Evolutionary conservation across 1,284 basidiomycete species (phyloP).

Genomic region (Ustilago trichophora): DNA sequence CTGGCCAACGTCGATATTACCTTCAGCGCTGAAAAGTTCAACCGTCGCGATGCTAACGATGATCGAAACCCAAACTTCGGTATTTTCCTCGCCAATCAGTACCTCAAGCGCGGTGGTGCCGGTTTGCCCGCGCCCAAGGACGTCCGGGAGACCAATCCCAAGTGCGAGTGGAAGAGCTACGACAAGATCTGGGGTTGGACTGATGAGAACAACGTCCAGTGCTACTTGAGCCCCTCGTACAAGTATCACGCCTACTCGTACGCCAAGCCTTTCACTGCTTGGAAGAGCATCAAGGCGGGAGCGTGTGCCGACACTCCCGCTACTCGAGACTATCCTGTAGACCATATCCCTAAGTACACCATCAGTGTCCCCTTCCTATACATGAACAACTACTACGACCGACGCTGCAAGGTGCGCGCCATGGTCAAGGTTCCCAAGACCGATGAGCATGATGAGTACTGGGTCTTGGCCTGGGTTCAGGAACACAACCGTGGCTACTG

Average conservation of each 20-base stretch:
- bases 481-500: constrained; percentile 27
- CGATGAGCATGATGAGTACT: too few species aligned
- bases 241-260: constrained; percentile 29
- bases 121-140: constrained; percentile 19
- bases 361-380: constrained; percentile 31
- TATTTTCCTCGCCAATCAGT: constrained; percentile 6
- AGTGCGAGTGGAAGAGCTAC: constrained; percentile 29
- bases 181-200: constrained; percentile 2
- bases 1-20: constrained; percentile 17
- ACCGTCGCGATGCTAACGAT: too few species aligned
- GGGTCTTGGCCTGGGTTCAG: constrained; percentile 29
- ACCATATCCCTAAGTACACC: constrained; percentile 11
- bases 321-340: constrained; percentile 12
- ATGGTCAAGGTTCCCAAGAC: constrained; percentile 41
- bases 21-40: constrained; percentile 16
- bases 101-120: constrained; percentile 3
- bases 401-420: constrained; percentile 43
- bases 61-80: constrained; percentile 22
- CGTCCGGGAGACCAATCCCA: constrained; percentile 5
- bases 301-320: constrained; percentile 24
- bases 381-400: constrained; percentile 44
- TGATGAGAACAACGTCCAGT: constrained; percentile 32
- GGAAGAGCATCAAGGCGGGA: not conserved
- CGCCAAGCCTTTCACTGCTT: constrained; percentile 11
- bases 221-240: constrained; percentile 35